Base-by-base conservation (phyloP, 495 filamentous ascomycete species). In the Penicillium mononematosum region DNA sequence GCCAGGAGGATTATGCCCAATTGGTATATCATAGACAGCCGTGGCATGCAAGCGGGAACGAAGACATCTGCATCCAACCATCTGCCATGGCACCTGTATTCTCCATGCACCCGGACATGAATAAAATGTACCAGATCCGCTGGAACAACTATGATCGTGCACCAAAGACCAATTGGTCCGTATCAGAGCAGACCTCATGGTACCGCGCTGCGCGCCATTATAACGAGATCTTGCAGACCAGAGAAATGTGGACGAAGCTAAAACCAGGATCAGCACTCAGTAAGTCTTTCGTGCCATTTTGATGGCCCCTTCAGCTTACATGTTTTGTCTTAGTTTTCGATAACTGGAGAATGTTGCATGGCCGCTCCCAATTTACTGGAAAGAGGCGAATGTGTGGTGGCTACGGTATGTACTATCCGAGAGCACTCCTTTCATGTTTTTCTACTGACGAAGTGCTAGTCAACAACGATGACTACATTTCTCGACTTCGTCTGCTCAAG, bases 91-190 rank as follows among this genome's bases (percentile, higher is more conserved):
- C 58, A 8, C 90, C 91, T 0, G 88, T 96, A 4, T 66, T 98
- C n/a, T 77, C 79, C 7, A 67, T 80, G 32, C 77, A 82, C 38
- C 53, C 58, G 3, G 51, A 67, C 5, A 50, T 51, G 5, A 34
- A 53, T 1, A 58, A 68, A 27, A 64, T 93, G 46, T 70, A 83
- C 39, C 86, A 90, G 57, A 77, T 97, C 5, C 80, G 93, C 50
- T 98, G 93, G 93, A 98, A 98, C 64, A 91, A 91, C 52, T 88
- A 89, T 57, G 93, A 97, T 71, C 77, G 93, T 27, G 88, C 87
- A 2, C 75, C 81, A 3, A 75, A 75, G 56, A 67, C 55, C 53
- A 62, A 79, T 51, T 82, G 75, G 76, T 48, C 46, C 5, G 8
- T 62, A 22, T 41, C 62, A 11, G 60, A 74, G 17, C 74, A 81